Conservation (phyloP, 2,329 filamentous ascomycete species). For the Helicocarpus griseus region DNA sequence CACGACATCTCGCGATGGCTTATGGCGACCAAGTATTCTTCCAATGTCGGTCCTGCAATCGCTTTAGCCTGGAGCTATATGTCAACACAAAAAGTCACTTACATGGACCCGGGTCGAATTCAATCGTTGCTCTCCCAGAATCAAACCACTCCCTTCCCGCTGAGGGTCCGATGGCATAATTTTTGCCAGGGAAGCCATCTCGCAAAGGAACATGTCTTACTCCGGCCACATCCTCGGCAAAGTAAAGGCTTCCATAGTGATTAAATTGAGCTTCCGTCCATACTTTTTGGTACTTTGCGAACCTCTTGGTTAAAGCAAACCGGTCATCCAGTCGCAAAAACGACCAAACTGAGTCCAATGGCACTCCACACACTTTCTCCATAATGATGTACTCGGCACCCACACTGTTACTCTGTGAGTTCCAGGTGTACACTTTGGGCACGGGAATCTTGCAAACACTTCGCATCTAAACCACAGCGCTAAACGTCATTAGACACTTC, state of each 20-base stretch:
- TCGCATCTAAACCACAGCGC: slow-evolving; percentile 17
- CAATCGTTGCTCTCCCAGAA: slow-evolving; percentile 8
- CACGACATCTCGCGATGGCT: slow-evolving; percentile 23
- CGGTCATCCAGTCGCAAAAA: neutral
- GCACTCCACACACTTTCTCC: slow-evolving; percentile 19
- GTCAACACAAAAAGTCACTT: slow-evolving; percentile 6
- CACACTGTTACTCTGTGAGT: slow-evolving; percentile 21
- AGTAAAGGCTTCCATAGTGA: slow-evolving; percentile 5
- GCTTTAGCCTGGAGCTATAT: neutral
- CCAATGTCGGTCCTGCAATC: slow-evolving; percentile 8
- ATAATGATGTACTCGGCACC: slow-evolving; percentile 29
- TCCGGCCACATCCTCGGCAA: too few relatives aligned
- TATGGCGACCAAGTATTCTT: slow-evolving; percentile 22
- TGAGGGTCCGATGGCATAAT: slow-evolving; percentile 20
- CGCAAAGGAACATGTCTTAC: too few relatives aligned
- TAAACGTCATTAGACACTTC: too few relatives aligned
- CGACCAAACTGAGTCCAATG: slow-evolving; percentile 21
- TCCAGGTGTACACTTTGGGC: slow-evolving; percentile 26
- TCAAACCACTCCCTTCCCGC: slow-evolving; percentile 20
- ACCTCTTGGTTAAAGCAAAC: slow-evolving; percentile 19
- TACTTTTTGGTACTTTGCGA: slow-evolving; percentile 1
- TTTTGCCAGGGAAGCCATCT: slow-evolving; percentile 7
- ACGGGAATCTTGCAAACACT: slow-evolving; percentile 22
- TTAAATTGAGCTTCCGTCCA: slow-evolving; percentile 3
- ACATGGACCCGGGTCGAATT: slow-evolving; percentile 4